A percentile compares a stretch with the other conserved stretches of the same genome.
phyloP scores from a whole-genome alignment of 371 early-diverging fungal genomes.

The Rhizopus arrhizus region DNA sequence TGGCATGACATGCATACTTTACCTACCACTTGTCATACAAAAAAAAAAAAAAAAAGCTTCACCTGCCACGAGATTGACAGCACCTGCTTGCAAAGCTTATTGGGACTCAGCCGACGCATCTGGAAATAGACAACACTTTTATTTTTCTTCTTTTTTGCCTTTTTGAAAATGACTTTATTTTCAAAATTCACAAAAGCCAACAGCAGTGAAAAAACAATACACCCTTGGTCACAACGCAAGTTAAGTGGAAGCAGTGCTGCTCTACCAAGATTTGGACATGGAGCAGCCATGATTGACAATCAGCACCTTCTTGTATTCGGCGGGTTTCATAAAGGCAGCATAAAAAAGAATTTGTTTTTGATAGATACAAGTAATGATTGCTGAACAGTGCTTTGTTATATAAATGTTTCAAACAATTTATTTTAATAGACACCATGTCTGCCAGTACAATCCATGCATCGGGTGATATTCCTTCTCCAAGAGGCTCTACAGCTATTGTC shows the following conservation, averaged over 20 bases:
- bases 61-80: neutral
- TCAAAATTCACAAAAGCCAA: slow-evolving; percentile 32
- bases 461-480: slow-evolving; percentile 36
- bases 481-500: slow-evolving; percentile 21
- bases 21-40: no score
- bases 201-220: slow-evolving; percentile 24
- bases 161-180: slow-evolving; percentile 24
- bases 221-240: slow-evolving; percentile 40
- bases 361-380: slow-evolving; percentile 51
- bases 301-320: slow-evolving; percentile 53
- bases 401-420: neutral
- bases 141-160: neutral
- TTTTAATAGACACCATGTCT: slow-evolving; percentile 21
- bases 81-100: neutral
- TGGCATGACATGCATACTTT: no score
- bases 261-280: slow-evolving; percentile 56
- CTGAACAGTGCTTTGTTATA: neutral
- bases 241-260: slow-evolving; percentile 22
- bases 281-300: slow-evolving; percentile 46
- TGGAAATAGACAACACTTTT: slow-evolving; percentile 4
- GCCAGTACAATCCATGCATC: slow-evolving; percentile 20
- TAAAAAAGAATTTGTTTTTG: slow-evolving; percentile 50
- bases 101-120: neutral
- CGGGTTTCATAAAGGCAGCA: slow-evolving; percentile 40
- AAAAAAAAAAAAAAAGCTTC: no score